Evolutionary conservation across 768 basidiomycete species (phyloP).

Genomic region (Trametes gibbosa): DNA sequence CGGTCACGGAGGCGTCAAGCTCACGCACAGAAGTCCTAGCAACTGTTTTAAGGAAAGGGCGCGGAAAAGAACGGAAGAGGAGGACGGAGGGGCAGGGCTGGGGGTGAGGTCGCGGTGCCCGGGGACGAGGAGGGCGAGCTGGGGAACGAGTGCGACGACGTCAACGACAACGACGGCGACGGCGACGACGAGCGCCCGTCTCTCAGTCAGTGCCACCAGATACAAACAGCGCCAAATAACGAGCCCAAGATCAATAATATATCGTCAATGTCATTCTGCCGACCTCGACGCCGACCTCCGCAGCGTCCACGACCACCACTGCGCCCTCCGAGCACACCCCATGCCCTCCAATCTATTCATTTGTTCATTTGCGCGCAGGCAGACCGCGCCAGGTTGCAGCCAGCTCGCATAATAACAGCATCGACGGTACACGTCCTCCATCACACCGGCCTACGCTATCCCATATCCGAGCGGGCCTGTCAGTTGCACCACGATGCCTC

Average conservation of each 20-base stretch:
- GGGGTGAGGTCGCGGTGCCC: slow-evolving; percentile 10
- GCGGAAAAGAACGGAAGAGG: slow-evolving; percentile 21
- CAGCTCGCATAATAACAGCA: too few species aligned
- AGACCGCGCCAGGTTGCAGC: too few species aligned
- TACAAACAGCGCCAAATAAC: slow-evolving; percentile 21
- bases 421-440: not conserved
- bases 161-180: slow-evolving; percentile 19
- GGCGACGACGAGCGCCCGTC: slow-evolving; percentile 13
- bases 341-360: not conserved
- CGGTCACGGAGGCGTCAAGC: slow-evolving; percentile 17
- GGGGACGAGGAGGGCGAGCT: slow-evolving; percentile 15
- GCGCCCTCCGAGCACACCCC: too few species aligned
- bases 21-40: slow-evolving; percentile 23
- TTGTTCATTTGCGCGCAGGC: too few species aligned
- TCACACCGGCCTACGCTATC: slow-evolving; percentile 1
- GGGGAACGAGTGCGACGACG: slow-evolving; percentile 25
- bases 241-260: slow-evolving; percentile 1
- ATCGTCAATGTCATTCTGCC: not conserved
- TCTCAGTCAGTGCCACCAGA: slow-evolving; percentile 7
- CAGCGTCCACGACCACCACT: not conserved
- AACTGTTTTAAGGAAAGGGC: slow-evolving; percentile 25
- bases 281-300: too few species aligned
- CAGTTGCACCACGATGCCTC: not conserved
- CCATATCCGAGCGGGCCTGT: slow-evolving; percentile 4
- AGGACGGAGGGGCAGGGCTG: slow-evolving; percentile 1